Percentiles rank a stretch among this genome's conserved stretches.
Conservation (phyloP, 176 grass and related monocot species). For the Ensete glaucum region DNA sequence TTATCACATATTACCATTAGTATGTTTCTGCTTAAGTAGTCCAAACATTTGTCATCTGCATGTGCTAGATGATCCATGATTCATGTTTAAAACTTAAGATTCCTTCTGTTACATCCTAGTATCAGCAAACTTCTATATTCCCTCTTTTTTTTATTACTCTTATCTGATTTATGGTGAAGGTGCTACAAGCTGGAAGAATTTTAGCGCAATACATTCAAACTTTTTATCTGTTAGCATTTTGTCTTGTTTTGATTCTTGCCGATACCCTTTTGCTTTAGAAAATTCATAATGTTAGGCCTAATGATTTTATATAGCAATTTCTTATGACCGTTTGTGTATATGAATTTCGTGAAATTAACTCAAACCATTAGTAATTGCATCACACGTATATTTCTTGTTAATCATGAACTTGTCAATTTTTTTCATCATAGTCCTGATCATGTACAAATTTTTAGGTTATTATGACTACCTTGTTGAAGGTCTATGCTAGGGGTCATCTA, state of each 20-base stretch:
- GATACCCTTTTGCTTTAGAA: neutral
- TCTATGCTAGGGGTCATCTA: constrained; percentile 82
- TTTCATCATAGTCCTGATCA: constrained; percentile 3
- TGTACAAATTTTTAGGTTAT: constrained; percentile 52
- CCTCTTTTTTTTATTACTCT: too few relatives aligned
- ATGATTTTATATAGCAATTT: neutral
- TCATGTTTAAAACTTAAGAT: too few relatives aligned
- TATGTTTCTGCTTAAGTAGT: too few relatives aligned
- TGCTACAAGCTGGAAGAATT: neutral
- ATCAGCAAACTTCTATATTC: too few relatives aligned
- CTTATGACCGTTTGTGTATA: neutral
- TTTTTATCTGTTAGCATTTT: neutral
- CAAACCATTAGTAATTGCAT: neutral
- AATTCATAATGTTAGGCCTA: neutral
- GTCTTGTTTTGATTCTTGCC: neutral
- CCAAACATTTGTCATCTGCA: too few relatives aligned
- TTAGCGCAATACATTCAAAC: neutral
- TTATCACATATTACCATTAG: too few relatives aligned
- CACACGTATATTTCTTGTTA: neutral
- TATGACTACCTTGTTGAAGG: constrained; percentile 86
- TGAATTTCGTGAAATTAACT: neutral
- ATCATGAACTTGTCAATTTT: neutral
- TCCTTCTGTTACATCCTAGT: too few relatives aligned
- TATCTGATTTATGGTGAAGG: neutral
- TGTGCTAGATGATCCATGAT: too few relatives aligned